Evolutionary conservation across 73 alveolate genomes (phyloP).

Genomic region (Paramecium pentaurelia): DNA sequence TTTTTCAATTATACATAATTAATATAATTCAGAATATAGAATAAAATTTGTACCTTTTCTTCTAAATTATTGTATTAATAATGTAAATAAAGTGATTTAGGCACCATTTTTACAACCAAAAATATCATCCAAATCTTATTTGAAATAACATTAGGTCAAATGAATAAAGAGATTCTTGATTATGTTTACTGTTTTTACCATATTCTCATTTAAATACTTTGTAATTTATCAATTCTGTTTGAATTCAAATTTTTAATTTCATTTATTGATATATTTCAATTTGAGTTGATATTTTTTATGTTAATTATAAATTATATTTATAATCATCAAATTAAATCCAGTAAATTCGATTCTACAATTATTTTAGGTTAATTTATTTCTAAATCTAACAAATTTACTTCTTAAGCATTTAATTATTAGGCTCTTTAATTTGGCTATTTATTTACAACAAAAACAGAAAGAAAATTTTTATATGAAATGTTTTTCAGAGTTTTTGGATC

Average conservation of each 20-base stretch:
- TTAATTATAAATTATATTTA: neutral
- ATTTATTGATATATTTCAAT: neutral
- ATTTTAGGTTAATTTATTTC: neutral
- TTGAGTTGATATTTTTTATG: too few species aligned
- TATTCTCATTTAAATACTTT: neutral
- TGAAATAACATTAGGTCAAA: slow-evolving; percentile 40
- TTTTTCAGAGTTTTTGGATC: slow-evolving; percentile 9
- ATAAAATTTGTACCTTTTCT: too few species aligned
- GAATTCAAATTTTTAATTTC: neutral
- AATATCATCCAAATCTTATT: slow-evolving; percentile 50
- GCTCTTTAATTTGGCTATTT: neutral
- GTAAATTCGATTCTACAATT: neutral
- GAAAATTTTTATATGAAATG: neutral
- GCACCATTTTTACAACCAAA: slow-evolving; percentile 46
- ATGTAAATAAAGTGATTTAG: slow-evolving; percentile 47
- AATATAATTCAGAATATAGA: too few species aligned
- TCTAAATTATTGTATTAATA: too few species aligned
- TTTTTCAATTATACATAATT: too few species aligned
- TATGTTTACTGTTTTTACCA: neutral
- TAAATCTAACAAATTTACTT: neutral
- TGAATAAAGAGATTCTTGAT: neutral
- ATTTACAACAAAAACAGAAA: neutral
- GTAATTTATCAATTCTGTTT: neutral
- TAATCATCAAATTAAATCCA: slow-evolving; percentile 11
- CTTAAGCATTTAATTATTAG: neutral